Conservation (phyloP, 352 stramenopile species). For the Phytophthora brassicae region DNA sequence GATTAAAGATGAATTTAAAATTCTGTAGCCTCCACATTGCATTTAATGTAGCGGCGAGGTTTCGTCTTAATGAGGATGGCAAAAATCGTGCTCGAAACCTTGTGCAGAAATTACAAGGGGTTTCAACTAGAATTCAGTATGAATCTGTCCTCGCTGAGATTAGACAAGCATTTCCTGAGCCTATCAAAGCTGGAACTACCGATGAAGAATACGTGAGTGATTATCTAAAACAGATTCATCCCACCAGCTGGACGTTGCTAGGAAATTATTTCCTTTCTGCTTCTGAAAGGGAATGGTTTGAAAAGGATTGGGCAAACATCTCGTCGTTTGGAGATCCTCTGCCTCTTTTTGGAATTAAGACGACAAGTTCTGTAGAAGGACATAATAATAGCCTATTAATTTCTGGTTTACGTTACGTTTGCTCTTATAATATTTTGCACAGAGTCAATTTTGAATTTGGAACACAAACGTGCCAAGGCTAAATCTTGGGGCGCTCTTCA, state of each 20-base stretch:
- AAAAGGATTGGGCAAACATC: background rate
- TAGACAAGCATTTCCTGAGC: background rate
- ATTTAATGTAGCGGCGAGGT: background rate
- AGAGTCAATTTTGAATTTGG: too few species aligned
- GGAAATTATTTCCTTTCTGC: background rate
- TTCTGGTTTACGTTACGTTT: too few species aligned
- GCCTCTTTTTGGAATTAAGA: background rate
- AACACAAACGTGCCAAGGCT: too few species aligned
- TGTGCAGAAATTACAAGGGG: too few species aligned
- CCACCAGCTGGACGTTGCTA: background rate
- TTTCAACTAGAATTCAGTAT: background rate
- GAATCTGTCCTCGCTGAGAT: background rate
- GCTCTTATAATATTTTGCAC: too few species aligned
- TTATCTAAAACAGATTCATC: background rate
- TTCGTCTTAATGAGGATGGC: too few species aligned
- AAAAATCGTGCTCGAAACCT: too few species aligned
- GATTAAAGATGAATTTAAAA: background rate
- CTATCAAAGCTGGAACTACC: background rate
- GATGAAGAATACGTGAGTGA: background rate
- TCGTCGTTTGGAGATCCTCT: background rate
- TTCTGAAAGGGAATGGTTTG: background rate
- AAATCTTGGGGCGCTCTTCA: too few species aligned
- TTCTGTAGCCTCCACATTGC: background rate
- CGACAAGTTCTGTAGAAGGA: background rate
- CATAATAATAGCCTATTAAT: too few species aligned